Base-by-base conservation (phyloP, 2,329 filamentous ascomycete genomes). In the Blastomyces silverae region DNA sequence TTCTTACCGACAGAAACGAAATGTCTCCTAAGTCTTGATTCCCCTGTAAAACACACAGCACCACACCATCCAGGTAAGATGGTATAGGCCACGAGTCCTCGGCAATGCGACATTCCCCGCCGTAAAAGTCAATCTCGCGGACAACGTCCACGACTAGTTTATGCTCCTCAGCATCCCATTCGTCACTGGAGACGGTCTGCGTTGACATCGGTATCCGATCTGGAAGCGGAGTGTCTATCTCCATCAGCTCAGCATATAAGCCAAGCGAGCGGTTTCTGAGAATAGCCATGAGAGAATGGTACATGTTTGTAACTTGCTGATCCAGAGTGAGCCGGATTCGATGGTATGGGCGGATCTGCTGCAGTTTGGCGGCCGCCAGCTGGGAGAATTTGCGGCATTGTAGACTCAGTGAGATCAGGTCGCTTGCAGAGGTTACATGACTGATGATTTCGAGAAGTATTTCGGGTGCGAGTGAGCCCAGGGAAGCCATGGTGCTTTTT, bases 311-410 rank as follows among this genome's bases (percentile, higher is more conserved):
- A 10, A 39, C 2, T 2, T 58, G 3, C 28, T 37, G 28, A 17
- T 34, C 28, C 2, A 10, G 2, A 17, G 31, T 13, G 13, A 62
- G 22, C 2, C 60, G 46, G 28, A 62, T 15, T 48, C 60, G 60
- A 52, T 62, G 46, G 11, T 53, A 28, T 15, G 22, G 50, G n/a
- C 50, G 25, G 48, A 50, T 25, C 31, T 2, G 22, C 48, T 20
- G 37, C n/a, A 46, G 37, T 4, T 10, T 44, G 25, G n/a, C 28
- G n/a, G 60, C 60, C 22, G 46, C 25, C 13, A 62, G n/a, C 25
- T 62, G 5, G 60, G 46, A 62, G 13, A 62, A 46, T 10, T 31
- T 7, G 20, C 60, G 42, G 48, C 60, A 53, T 62, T 62, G 60
- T 52, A 52, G 8, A 5, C 37, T 31, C 13, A 62, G 25, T 34